phyloP scores from a whole-genome alignment of 495 filamentous ascomycete species.

The Glonium stellatum region DNA sequence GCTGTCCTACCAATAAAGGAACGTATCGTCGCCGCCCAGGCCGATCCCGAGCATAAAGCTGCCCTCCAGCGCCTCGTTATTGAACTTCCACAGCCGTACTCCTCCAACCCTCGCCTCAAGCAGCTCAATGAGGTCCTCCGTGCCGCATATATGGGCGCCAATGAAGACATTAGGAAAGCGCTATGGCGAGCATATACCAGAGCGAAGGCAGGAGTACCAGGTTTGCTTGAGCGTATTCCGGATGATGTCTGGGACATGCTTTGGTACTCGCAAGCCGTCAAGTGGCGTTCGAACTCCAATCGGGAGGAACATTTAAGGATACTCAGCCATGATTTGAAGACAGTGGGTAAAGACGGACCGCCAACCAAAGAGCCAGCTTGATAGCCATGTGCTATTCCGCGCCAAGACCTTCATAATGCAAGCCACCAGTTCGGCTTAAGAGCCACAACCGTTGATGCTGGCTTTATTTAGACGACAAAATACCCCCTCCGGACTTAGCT shows the following conservation, averaged over 20 bases:
- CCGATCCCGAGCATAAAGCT: constrained; percentile 21
- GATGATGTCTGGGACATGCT: constrained; percentile 27
- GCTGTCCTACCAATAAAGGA: constrained; percentile 5
- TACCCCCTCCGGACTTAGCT: no score
- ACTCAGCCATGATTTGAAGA: constrained; percentile 14
- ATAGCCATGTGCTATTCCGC: no score
- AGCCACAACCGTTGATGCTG: no score
- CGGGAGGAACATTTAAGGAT: constrained; percentile 20
- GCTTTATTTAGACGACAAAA: no score
- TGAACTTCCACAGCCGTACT: constrained; percentile 12
- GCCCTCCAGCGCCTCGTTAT: constrained; percentile 17
- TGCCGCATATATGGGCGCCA: constrained; percentile 20
- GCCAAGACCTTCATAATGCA: no score
- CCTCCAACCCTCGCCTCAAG: constrained; percentile 18
- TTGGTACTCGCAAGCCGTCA: constrained; percentile 24
- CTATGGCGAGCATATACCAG: constrained; percentile 22
- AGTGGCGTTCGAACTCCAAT: constrained; percentile 20
- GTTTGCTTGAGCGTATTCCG: constrained; percentile 18
- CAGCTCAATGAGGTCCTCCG: constrained; percentile 5
- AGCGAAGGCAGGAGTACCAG: constrained; percentile 14
- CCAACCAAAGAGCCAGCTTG: no score
- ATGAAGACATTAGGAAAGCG: constrained; percentile 20
- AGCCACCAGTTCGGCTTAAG: no score
- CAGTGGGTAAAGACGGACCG: constrained; percentile 12
- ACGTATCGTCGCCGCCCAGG: constrained; percentile 13